Conservation (phyloP, 805 yeast genomes). For the Saccharomyces kudriavzevii region DNA sequence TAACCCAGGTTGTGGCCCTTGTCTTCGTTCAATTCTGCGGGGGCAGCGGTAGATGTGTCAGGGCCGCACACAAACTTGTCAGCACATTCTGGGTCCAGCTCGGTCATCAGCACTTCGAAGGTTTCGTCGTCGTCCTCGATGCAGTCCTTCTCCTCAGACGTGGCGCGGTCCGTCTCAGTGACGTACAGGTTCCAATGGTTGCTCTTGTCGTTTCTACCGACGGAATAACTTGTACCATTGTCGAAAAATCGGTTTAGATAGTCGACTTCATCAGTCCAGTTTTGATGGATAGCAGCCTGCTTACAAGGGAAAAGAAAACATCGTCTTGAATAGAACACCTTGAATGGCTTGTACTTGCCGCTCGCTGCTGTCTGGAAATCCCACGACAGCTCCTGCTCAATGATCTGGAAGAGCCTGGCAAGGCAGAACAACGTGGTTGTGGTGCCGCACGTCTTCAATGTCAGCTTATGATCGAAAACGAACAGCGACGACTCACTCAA, state of each 20-base stretch:
- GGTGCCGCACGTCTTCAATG: conserved; percentile 93
- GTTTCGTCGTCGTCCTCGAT: conserved; percentile 50
- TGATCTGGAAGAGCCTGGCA: conserved; percentile 50
- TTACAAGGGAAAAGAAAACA: conserved; percentile 86
- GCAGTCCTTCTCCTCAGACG: neutral
- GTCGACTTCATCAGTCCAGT: conserved; percentile 75
- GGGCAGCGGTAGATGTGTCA: conserved; percentile 2
- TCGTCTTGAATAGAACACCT: conserved; percentile 83
- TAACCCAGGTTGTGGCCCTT: conserved; percentile 76
- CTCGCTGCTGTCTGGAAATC: conserved; percentile 16
- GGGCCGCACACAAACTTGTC: conserved; percentile 46
- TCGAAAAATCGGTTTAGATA: conserved; percentile 59
- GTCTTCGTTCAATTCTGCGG: conserved; percentile 17
- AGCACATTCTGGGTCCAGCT: conserved; percentile 50
- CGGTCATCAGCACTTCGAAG: conserved; percentile 87
- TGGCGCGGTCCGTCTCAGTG: conserved; percentile 37
- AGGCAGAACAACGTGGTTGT: conserved; percentile 82
- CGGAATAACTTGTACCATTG: conserved; percentile 58
- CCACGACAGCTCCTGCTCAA: conserved; percentile 36
- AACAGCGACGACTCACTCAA: conserved; percentile 85
- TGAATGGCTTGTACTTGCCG: conserved; percentile 37
- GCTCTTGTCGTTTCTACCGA: conserved; percentile 62
- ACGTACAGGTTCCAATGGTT: conserved; percentile 89
- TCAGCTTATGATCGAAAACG: conserved; percentile 76
- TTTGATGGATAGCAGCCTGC: conserved; percentile 72